Evolutionary conservation across 2,329 filamentous ascomycete genomes (phyloP).

Genomic region (Neoascochyta sp.): DNA sequence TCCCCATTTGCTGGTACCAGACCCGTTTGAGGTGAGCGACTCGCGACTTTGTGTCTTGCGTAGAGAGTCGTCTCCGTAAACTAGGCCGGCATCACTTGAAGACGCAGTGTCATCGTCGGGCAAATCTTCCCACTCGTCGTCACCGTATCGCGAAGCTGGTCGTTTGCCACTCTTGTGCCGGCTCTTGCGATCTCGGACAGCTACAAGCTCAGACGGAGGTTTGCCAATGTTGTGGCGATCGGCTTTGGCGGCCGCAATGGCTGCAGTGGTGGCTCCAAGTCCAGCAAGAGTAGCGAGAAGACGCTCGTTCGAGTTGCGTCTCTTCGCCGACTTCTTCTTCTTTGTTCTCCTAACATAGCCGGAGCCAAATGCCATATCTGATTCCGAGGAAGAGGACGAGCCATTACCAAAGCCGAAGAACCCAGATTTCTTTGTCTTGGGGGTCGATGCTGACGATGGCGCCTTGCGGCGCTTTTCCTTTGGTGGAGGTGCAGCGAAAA

Average conservation of each 20-base stretch:
- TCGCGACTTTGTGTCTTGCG: conserved; percentile 46
- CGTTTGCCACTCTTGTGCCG: conserved; percentile 18
- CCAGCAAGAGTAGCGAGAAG: conserved; percentile 46
- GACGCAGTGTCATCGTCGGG: conserved; percentile 38
- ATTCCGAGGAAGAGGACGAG: conserved; percentile 45
- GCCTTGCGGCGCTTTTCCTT: conserved; percentile 31
- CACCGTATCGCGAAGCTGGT: conserved; percentile 38
- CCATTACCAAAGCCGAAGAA: conserved; percentile 51
- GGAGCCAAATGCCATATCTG: conserved; percentile 46
- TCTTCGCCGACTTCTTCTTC: conserved; percentile 26
- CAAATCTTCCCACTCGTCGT: conserved; percentile 47
- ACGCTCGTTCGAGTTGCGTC: conserved; percentile 44
- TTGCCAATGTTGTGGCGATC: conserved; percentile 23
- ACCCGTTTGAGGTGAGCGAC: conserved; percentile 52
- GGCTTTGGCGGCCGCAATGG: conserved; percentile 45
- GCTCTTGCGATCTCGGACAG: conserved; percentile 32
- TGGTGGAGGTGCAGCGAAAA: conserved; percentile 54
- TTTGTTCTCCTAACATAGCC: conserved; percentile 27
- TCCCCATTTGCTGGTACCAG: conserved; percentile 55
- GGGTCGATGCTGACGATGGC: conserved; percentile 12
- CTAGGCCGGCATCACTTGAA: conserved; percentile 56
- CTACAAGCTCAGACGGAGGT: conserved; percentile 32
- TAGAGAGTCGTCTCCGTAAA: conserved; percentile 53
- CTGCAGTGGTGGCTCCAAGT: conserved; percentile 48
- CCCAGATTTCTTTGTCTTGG: conserved; percentile 42